phyloP scores from a whole-genome alignment of 371 early-diverging fungal species.

The Syncephalis fuscata region DNA sequence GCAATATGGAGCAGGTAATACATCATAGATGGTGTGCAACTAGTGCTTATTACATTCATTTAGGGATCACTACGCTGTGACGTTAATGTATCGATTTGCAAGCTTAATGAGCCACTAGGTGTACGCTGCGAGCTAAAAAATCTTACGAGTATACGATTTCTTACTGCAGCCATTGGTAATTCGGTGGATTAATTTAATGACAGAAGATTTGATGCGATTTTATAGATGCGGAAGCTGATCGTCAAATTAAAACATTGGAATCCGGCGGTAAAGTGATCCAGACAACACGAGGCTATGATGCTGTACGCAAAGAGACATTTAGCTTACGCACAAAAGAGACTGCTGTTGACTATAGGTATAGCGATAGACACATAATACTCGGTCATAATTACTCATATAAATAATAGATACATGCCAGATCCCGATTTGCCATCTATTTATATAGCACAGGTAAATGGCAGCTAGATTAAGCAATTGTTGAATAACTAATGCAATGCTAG shows the following conservation, averaged over 20 bases:
- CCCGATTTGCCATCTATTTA: slow-evolving; percentile 85
- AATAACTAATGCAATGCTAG: slow-evolving; percentile 13
- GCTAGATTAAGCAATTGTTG: slow-evolving; percentile 24
- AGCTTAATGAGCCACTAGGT: slow-evolving; percentile 32
- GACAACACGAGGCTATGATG: slow-evolving; percentile 74
- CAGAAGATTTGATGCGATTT: slow-evolving; percentile 1
- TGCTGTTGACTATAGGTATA: slow-evolving; percentile 61
- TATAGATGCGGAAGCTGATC: slow-evolving; percentile 55
- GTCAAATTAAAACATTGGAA: slow-evolving; percentile 48
- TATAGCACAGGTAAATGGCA: too few species aligned
- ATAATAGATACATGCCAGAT: slow-evolving; percentile 66
- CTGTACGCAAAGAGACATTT: slow-evolving; percentile 35
- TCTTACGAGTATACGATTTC: slow-evolving; percentile 57
- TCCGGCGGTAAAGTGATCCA: slow-evolving; percentile 26
- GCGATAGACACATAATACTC: neutral
- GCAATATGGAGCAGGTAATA: slow-evolving; percentile 77
- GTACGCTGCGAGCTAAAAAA: slow-evolving; percentile 79
- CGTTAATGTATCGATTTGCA: slow-evolving; percentile 74
- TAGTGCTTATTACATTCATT: neutral
- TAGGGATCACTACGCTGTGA: slow-evolving; percentile 81
- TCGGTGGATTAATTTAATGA: neutral
- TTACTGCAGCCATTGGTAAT: slow-evolving; percentile 51
- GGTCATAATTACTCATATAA: neutral
- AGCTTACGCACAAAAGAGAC: slow-evolving; percentile 62
- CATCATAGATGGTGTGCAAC: neutral